Evolutionary conservation across 2,329 filamentous ascomycete genomes (phyloP).

Genomic region (Fusarium sp.): DNA sequence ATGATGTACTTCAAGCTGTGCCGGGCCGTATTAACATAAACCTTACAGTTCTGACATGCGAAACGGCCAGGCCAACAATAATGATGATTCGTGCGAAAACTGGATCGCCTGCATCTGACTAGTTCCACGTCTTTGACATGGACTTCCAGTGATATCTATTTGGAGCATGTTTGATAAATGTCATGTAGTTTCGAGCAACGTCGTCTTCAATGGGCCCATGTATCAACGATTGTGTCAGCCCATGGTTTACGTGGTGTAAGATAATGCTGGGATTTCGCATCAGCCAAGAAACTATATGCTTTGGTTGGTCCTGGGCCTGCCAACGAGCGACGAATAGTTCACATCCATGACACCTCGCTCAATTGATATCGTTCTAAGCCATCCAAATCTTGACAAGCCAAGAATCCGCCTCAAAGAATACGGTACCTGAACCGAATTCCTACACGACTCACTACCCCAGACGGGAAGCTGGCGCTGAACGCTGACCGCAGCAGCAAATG

Average conservation of each 20-base stretch:
- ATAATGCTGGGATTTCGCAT: conserved; percentile 36
- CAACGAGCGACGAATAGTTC: conserved; percentile 18
- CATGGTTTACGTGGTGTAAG: conserved; percentile 36
- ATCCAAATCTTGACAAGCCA: conserved; percentile 20
- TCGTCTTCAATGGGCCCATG: conserved; percentile 15
- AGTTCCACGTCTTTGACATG: conserved; percentile 20
- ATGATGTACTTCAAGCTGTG: conserved; percentile 15
- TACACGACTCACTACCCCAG: conserved; percentile 38
- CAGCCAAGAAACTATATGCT: conserved; percentile 31
- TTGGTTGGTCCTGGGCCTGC: conserved; percentile 20
- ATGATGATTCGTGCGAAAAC: conserved; percentile 17
- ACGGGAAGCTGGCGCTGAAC: conserved; percentile 29
- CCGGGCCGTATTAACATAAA: conserved; percentile 7
- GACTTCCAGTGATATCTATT: conserved; percentile 10
- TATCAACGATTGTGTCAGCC: conserved; percentile 37
- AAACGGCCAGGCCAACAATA: conserved; percentile 11
- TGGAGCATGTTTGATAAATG: conserved; percentile 11
- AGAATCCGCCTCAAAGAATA: background rate
- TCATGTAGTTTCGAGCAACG: conserved; percentile 31
- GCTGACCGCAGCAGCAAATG: conserved; percentile 21
- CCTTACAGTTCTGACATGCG: conserved; percentile 3
- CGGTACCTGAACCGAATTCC: conserved; percentile 19
- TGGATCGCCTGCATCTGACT: conserved; percentile 14
- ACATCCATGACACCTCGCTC: conserved; percentile 14
- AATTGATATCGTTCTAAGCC: conserved; percentile 2